Evolutionary conservation across 495 filamentous ascomycete species (phyloP).

Genomic region (Schizothecium vesticola): DNA sequence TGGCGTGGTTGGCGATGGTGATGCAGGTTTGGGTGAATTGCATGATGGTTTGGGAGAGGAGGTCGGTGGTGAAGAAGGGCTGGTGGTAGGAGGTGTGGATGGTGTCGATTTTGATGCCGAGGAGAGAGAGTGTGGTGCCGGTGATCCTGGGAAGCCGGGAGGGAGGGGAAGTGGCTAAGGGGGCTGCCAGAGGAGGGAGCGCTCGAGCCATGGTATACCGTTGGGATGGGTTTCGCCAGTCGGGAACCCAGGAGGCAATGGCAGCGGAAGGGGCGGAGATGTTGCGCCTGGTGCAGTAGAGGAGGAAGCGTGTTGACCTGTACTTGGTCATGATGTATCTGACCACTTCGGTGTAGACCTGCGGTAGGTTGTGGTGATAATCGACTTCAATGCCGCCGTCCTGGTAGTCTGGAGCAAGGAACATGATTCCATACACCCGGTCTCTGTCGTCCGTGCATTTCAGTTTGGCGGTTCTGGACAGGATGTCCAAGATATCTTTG

Average conservation of each 20-base stretch:
- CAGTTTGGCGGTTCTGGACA: not conserved
- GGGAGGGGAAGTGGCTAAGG: too few species aligned
- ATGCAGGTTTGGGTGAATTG: not conserved
- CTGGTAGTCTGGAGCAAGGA: not conserved
- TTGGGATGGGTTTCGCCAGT: not conserved
- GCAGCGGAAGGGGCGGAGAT: not conserved
- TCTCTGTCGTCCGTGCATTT: not conserved
- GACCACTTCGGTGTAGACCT: not conserved
- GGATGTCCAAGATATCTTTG: not conserved
- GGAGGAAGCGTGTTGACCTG: not conserved
- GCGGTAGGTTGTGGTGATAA: not conserved
- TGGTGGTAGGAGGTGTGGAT: not conserved
- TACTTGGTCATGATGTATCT: not conserved
- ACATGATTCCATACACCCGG: slow-evolving; percentile 1
- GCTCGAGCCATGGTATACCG: not conserved
- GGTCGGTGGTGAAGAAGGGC: not conserved
- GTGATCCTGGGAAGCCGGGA: not conserved
- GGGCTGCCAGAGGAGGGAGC: not conserved
- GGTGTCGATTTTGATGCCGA: not conserved
- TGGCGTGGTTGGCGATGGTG: not conserved
- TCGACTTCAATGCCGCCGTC: not conserved
- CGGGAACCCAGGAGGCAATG: not conserved
- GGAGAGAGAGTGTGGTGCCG: not conserved
- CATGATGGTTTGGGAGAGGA: not conserved
- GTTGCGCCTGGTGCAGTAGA: not conserved